phyloP scores from a whole-genome alignment of 768 basidiomycete genomes.

The Tricholoma matsutake region DNA sequence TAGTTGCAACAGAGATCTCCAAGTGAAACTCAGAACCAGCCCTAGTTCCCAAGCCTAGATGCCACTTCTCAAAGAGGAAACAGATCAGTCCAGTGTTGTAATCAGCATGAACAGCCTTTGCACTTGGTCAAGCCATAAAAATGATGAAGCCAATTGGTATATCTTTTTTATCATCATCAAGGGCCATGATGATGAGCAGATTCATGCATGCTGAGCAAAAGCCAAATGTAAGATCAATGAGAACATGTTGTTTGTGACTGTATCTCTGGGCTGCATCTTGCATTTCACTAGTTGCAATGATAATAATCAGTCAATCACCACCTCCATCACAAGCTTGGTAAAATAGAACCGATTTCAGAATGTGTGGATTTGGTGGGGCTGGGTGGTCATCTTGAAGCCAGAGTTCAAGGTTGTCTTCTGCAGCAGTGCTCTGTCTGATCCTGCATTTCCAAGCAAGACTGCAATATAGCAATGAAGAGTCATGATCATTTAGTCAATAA shows the following conservation, averaged over 20 bases:
- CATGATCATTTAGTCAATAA: too few relatives aligned
- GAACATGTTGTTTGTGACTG: conserved; percentile 24
- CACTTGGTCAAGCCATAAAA: too few relatives aligned
- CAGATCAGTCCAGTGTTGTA: conserved; percentile 20
- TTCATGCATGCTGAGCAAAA: conserved; percentile 18
- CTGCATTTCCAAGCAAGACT: not conserved
- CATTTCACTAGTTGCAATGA: too few relatives aligned
- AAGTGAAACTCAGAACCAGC: conserved; percentile 18
- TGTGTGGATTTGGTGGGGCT: not conserved
- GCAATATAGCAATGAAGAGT: not conserved
- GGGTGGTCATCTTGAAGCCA: not conserved
- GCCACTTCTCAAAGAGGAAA: too few relatives aligned
- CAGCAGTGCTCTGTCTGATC: not conserved
- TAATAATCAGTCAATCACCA: too few relatives aligned
- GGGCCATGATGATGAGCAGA: conserved; percentile 30
- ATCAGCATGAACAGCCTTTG: conserved; percentile 22
- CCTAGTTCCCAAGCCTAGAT: conserved; percentile 16
- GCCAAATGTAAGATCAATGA: too few relatives aligned
- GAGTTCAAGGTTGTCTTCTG: not conserved
- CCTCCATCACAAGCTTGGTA: too few relatives aligned
- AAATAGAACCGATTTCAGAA: too few relatives aligned
- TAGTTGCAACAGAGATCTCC: too few relatives aligned
- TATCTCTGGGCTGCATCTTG: not conserved
- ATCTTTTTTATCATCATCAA: conserved; percentile 26
- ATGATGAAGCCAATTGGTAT: conserved; percentile 28